Base-by-base conservation (phyloP, 768 basidiomycete genomes). In the Amanita rubescens region DNA sequence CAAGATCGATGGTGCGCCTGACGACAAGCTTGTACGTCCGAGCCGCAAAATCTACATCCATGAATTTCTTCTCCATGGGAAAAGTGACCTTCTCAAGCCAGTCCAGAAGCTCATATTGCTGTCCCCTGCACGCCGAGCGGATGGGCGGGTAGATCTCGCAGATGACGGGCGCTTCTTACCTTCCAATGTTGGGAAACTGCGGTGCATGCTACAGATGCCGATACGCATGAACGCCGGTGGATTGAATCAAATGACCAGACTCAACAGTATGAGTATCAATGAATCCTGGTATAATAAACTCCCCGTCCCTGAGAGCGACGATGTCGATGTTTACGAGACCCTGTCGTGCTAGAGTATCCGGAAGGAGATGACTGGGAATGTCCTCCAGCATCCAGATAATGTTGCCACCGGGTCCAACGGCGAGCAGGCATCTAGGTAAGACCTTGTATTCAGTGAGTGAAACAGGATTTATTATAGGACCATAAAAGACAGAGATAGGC, bases 261-360 rank as follows among this genome's bases (percentile, higher is more conserved):
- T 85, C 64, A 63, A 93, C 93, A 32, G 87, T 90, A 68, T 95
- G 93, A 27, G 93, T 95, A 73, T 96, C 94, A 51, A 94, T 72
- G 65, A 95, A 82, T 3, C 94, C 94, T 5, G 94, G 94, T 62
- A 91, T 80, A 53, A 95, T 61, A 63, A 93, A 94, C 58, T 84
- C 74, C 14, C 80, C 81, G 2, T 73, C 66, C 10, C 65, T 66
- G 44, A 84, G 62, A n/a, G 53, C 53, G 8, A 77, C 62, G 4
- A 81, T 61, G 17, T 77, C 65, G 5, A 77, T 63, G 39, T 77
- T 69, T 8, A 67, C 42, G 17, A 71, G 62, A n/a, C 82, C 85
- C 56, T 82, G 78, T 41, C 68, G 65, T 0, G 73, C 71, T 44
- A 88, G 65, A 3, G 71, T 69, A 17, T 81, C 73, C 63, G 75